A percentile compares a stretch with the other conserved stretches of the same genome.
phyloP scores from a whole-genome alignment of 805 yeast species.

The Candida montana region DNA sequence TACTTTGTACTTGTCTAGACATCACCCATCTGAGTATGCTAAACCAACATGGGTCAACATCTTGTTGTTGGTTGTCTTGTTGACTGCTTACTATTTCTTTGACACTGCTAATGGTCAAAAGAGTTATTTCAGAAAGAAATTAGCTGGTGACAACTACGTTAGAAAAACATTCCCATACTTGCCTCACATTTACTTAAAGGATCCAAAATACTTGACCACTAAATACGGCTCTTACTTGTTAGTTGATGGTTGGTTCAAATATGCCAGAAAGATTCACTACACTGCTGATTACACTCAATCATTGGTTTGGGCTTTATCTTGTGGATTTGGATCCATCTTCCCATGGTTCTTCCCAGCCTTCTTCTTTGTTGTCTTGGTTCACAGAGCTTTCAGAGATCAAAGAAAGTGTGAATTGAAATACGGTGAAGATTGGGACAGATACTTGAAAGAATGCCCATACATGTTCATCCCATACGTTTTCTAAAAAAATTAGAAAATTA shows the following conservation, averaged over 20 bases:
- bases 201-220: conserved; percentile 84
- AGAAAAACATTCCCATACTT: conserved; percentile 92
- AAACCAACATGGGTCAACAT: conserved; percentile 62
- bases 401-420: conserved; percentile 81
- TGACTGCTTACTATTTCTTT: conserved; percentile 82
- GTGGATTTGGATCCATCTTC: conserved; percentile 83
- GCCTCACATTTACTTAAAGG: conserved; percentile 74
- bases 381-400: conserved; percentile 85
- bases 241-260: conserved; percentile 91
- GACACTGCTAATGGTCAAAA: conserved; percentile 95
- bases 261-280: conserved; percentile 91
- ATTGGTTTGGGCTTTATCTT: conserved; percentile 84
- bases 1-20: conserved; percentile 76
- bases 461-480: conserved; percentile 84
- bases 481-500: conserved; percentile 26
- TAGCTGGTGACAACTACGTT: conserved; percentile 71
- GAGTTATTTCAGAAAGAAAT: conserved; percentile 78
- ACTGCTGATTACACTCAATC: conserved; percentile 91
- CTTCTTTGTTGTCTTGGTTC: conserved; percentile 80
- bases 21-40: conserved; percentile 75
- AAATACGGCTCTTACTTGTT: conserved; percentile 78
- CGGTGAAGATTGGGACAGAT: conserved; percentile 91
- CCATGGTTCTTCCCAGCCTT: conserved; percentile 96
- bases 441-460: conserved; percentile 84
- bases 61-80: conserved; percentile 48